phyloP scores from a whole-genome alignment of 2,329 filamentous ascomycete species.

The Dothideomycetes sp. region DNA sequence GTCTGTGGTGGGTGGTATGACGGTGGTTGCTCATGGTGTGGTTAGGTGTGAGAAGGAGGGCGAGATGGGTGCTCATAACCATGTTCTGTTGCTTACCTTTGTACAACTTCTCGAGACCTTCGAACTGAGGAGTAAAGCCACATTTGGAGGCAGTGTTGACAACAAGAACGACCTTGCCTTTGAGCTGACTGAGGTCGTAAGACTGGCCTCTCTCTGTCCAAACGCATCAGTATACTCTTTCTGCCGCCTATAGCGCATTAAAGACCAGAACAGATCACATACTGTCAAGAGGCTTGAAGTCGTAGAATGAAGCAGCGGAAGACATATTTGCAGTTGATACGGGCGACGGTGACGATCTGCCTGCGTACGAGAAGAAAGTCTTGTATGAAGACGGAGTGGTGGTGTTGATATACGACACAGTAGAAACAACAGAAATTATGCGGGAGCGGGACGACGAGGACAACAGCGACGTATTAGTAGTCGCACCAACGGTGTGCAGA shows the following conservation, averaged over 20 bases:
- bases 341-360: too few relatives aligned
- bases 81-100: too few relatives aligned
- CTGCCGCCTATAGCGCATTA: neutral
- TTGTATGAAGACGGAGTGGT: too few relatives aligned
- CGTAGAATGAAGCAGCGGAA: conserved; percentile 63
- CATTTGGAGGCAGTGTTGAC: conserved; percentile 99
- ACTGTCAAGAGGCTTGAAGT: conserved; percentile 78
- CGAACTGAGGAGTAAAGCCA: conserved; percentile 95
- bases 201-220: conserved; percentile 60
- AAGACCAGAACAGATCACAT: conserved; percentile 28
- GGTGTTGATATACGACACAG: too few relatives aligned
- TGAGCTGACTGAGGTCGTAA: conserved; percentile 58
- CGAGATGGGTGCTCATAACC: neutral
- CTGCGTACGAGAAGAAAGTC: too few relatives aligned
- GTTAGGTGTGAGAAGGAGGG: neutral
- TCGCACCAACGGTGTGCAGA: too few relatives aligned
- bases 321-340: conserved; percentile 41
- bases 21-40: too few relatives aligned
- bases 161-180: conserved; percentile 87
- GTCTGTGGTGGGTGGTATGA: too few relatives aligned
- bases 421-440: too few relatives aligned
- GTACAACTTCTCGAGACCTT: conserved; percentile 82
- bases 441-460: too few relatives aligned
- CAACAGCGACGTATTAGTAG: too few relatives aligned
- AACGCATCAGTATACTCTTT: conserved; percentile 9